Conservation (phyloP, 495 filamentous ascomycete genomes). For the Aspergillus biplanus region DNA sequence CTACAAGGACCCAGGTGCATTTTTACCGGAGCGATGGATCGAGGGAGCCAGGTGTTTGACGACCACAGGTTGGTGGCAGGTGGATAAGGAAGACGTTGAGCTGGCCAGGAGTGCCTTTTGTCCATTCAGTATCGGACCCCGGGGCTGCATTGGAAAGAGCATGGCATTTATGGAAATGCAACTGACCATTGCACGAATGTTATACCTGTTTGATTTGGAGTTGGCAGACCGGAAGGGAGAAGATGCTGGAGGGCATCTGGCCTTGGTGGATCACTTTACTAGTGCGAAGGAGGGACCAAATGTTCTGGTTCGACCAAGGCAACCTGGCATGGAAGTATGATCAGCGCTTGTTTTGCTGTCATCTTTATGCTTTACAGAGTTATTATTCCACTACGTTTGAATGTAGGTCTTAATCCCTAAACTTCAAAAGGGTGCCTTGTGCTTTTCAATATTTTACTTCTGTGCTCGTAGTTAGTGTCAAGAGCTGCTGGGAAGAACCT, state of each 20-base stretch:
- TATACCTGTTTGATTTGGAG: constrained; percentile 50
- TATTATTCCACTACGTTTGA: too few species aligned
- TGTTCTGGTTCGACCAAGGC: constrained; percentile 34
- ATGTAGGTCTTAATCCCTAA: too few species aligned
- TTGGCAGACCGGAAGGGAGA: constrained; percentile 43
- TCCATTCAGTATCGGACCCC: constrained; percentile 60
- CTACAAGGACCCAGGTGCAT: constrained; percentile 54
- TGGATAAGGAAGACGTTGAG: constrained; percentile 42
- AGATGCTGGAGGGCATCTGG: constrained; percentile 43
- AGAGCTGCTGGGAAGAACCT: too few species aligned
- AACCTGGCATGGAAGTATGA: too few species aligned
- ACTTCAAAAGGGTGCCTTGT: too few species aligned
- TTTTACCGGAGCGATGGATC: constrained; percentile 60
- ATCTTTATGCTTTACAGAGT: too few species aligned
- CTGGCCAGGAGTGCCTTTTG: constrained; percentile 50
- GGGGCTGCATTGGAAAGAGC: constrained; percentile 61
- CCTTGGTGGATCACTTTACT: constrained; percentile 52
- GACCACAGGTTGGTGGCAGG: constrained; percentile 29
- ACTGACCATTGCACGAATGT: constrained; percentile 51
- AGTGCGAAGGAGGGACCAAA: constrained; percentile 49
- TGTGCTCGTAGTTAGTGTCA: too few species aligned
- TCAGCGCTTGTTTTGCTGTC: too few species aligned
- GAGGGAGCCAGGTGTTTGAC: constrained; percentile 38
- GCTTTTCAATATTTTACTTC: too few species aligned
- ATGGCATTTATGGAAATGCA: constrained; percentile 61